A percentile compares a stretch with the other conserved stretches of the same genome.
Conservation (phyloP, 192 early-diverging fungal species). For the Coemansia asiatica region DNA sequence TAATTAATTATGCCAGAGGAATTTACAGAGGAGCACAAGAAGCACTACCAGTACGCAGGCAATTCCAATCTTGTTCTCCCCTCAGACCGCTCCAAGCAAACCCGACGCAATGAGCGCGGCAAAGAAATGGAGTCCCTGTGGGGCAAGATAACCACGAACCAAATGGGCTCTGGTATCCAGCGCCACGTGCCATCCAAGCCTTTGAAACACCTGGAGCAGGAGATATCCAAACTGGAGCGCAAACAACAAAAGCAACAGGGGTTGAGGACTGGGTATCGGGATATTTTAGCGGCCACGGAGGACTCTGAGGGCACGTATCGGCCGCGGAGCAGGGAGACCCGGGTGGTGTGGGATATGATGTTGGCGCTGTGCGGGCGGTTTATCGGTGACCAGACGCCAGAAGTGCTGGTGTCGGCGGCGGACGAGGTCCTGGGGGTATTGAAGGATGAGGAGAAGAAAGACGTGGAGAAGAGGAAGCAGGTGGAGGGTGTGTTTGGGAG, state of each 20-base stretch:
- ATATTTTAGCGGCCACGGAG: slow-evolving; percentile 81
- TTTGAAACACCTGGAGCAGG: slow-evolving; percentile 58
- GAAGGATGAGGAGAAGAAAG: slow-evolving; percentile 81
- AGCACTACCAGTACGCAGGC: slow-evolving; percentile 76
- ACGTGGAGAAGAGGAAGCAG: slow-evolving; percentile 85
- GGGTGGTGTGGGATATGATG: slow-evolving; percentile 84
- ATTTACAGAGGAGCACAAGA: slow-evolving; percentile 53
- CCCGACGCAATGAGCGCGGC: slow-evolving; percentile 87
- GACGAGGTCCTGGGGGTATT: slow-evolving; percentile 81
- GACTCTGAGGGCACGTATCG: slow-evolving; percentile 85
- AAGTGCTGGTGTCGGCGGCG: slow-evolving; percentile 85
- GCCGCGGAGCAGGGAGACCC: slow-evolving; percentile 89
- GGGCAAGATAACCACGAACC: slow-evolving; percentile 79
- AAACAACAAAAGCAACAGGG: slow-evolving; percentile 33
- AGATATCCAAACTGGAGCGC: slow-evolving; percentile 16
- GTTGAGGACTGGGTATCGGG: slow-evolving; percentile 56
- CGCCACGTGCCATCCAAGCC: slow-evolving; percentile 66
- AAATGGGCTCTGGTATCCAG: slow-evolving; percentile 80
- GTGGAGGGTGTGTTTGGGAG: slow-evolving; percentile 74
- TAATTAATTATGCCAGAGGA: slow-evolving; percentile 33
- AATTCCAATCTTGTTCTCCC: slow-evolving; percentile 97
- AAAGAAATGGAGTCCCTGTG: slow-evolving; percentile 93
- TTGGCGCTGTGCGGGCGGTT: slow-evolving; percentile 77
- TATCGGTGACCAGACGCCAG: slow-evolving; percentile 87
- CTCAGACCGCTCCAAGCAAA: slow-evolving; percentile 76